phyloP scores from a whole-genome alignment of 2,329 filamentous ascomycete genomes.

The Colletotrichum simmondsii region DNA sequence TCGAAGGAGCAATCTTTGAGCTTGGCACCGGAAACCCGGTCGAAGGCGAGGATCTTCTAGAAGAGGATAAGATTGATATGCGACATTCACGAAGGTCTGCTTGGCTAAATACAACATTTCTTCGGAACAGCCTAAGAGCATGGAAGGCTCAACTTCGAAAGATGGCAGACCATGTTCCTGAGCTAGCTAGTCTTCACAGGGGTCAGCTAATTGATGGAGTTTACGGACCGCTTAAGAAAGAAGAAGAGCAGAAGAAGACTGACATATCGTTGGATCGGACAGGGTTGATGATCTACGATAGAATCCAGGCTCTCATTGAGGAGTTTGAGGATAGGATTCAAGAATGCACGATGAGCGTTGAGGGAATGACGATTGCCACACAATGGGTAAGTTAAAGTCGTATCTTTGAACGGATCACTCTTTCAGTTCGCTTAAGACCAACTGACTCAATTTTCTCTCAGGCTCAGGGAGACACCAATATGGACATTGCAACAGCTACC shows the following conservation, averaged over 20 bases:
- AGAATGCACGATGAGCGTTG: slow-evolving; percentile 45
- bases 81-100: slow-evolving; percentile 26
- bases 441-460: too few species aligned
- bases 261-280: too few species aligned
- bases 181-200: slow-evolving; percentile 4
- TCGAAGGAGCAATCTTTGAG: slow-evolving; percentile 40
- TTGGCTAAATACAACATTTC: slow-evolving; percentile 41
- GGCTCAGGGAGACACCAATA: slow-evolving; percentile 45
- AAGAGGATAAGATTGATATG: background rate
- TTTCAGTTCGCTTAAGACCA: too few species aligned
- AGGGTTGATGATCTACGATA: slow-evolving; percentile 33
- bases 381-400: slow-evolving; percentile 47
- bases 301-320: slow-evolving; percentile 38
- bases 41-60: background rate
- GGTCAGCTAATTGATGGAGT: too few species aligned
- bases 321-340: slow-evolving; percentile 46
- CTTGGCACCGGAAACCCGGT: slow-evolving; percentile 19
- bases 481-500: slow-evolving; percentile 42
- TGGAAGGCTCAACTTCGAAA: slow-evolving; percentile 41
- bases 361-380: slow-evolving; percentile 48
- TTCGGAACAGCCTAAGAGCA: slow-evolving; percentile 39
- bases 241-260: too few species aligned
- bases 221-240: too few species aligned
- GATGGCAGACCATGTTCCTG: slow-evolving; percentile 32
- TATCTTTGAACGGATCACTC: too few species aligned